phyloP scores from a whole-genome alignment of 139 green algal genomes.

The Pleodorina starrii region DNA sequence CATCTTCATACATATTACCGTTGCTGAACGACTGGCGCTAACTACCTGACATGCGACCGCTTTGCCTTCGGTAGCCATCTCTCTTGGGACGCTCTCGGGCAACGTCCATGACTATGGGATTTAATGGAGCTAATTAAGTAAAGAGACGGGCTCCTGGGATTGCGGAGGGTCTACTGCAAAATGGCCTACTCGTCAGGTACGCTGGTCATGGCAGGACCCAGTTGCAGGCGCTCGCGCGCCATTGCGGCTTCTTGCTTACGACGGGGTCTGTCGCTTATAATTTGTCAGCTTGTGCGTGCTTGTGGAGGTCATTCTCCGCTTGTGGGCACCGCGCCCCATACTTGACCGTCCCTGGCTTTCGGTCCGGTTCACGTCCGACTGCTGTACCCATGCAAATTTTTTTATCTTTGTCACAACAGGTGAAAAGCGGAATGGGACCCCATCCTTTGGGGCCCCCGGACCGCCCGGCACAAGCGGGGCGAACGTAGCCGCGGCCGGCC shows the following conservation, averaged over 20 bases:
- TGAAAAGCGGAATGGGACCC: slow-evolving; percentile 16
- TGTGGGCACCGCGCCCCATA: slow-evolving; percentile 16
- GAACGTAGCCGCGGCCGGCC: background rate
- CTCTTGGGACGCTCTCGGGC: background rate
- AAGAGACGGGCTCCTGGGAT: background rate
- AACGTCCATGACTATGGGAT: background rate
- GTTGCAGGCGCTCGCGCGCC: background rate
- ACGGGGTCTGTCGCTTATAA: background rate
- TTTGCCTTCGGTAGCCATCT: background rate
- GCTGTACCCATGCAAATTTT: too few relatives aligned
- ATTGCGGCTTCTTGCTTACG: background rate
- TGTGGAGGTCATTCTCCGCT: background rate
- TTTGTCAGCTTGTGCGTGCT: background rate
- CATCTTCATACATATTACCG: too few relatives aligned
- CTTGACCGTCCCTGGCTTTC: slow-evolving; percentile 25
- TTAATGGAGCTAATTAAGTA: background rate
- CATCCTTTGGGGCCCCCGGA: background rate
- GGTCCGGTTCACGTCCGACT: too few relatives aligned
- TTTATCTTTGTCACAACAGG: slow-evolving; percentile 1
- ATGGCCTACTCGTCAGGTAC: slow-evolving; percentile 13
- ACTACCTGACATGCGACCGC: background rate
- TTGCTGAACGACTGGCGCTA: background rate
- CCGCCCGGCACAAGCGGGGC: background rate
- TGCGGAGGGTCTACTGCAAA: background rate
- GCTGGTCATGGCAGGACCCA: background rate